Conservation (phyloP, 2,329 filamentous ascomycete species). For the Helicocarpus griseus region DNA sequence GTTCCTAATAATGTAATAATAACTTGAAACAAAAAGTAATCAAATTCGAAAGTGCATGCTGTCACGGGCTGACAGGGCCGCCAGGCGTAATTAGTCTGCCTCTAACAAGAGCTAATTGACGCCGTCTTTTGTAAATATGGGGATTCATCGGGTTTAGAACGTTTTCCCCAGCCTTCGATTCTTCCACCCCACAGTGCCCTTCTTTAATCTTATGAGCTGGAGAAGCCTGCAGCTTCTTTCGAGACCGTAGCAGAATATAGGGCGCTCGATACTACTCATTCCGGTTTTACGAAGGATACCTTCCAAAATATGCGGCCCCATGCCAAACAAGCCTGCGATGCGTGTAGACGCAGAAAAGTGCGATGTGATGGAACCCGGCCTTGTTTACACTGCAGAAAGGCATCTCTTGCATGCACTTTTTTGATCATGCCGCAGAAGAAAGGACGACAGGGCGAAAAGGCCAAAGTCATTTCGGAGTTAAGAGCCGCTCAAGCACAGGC, state of each 20-base stretch:
- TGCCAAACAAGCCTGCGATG: conserved; percentile 16
- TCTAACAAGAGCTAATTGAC: not conserved
- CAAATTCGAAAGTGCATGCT: too few relatives aligned
- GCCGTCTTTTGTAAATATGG: not conserved
- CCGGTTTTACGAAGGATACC: not conserved
- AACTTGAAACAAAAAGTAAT: too few relatives aligned
- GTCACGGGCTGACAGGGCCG: too few relatives aligned
- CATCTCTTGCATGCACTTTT: conserved; percentile 13
- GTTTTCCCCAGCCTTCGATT: not conserved
- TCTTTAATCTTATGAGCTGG: not conserved
- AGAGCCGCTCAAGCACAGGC: conserved; percentile 2
- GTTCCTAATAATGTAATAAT: too few relatives aligned
- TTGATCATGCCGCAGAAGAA: conserved; percentile 13
- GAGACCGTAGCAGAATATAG: too few relatives aligned
- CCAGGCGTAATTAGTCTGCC: too few relatives aligned
- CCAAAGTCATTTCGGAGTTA: conserved; percentile 16
- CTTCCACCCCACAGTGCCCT: not conserved
- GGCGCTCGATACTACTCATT: not conserved
- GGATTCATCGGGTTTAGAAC: not conserved
- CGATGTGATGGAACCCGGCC: conserved; percentile 14
- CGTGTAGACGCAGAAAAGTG: conserved; percentile 18
- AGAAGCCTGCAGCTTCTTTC: too few relatives aligned
- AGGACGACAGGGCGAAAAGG: conserved; percentile 16
- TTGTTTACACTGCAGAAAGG: conserved; percentile 13
- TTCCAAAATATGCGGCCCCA: not conserved